Evolutionary conservation across 2,329 filamentous ascomycete genomes (phyloP).

Genomic region (Bretziella fagacearum): DNA sequence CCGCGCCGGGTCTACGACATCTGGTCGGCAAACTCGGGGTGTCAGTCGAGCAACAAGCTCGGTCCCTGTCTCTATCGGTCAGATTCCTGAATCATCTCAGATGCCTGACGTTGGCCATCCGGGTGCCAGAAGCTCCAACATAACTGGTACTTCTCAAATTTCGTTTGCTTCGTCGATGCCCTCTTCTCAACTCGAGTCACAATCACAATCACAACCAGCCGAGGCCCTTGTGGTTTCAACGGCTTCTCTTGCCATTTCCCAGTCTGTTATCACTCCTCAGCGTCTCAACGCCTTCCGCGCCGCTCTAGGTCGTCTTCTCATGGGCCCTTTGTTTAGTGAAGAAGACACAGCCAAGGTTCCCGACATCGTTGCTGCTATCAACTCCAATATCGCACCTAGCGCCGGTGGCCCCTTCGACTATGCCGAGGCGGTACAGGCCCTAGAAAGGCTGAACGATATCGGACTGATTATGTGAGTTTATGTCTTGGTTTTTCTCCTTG

Average conservation of each 20-base stretch:
- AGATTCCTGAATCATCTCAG: background rate
- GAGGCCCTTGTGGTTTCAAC: constrained; percentile 27
- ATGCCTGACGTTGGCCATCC: background rate
- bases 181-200: constrained; percentile 46
- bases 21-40: constrained; percentile 16
- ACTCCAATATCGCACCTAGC: constrained; percentile 42
- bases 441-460: constrained; percentile 57
- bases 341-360: constrained; percentile 68
- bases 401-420: constrained; percentile 46
- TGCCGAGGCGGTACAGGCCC: constrained; percentile 57
- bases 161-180: constrained; percentile 69
- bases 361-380: constrained; percentile 62
- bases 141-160: constrained; percentile 27
- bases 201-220: constrained; percentile 20
- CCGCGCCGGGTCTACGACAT: background rate
- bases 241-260: constrained; percentile 27
- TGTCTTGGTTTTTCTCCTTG: background rate
- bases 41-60: constrained; percentile 21
- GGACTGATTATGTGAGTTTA: constrained; percentile 63
- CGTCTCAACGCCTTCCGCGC: constrained; percentile 62
- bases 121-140: background rate
- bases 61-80: constrained; percentile 15
- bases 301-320: constrained; percentile 67
- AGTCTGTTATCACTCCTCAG: constrained; percentile 36
- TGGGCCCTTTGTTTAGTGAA: constrained; percentile 57